Evolutionary conservation across 805 yeast species (phyloP).

Genomic region (Candida odintsovae): DNA sequence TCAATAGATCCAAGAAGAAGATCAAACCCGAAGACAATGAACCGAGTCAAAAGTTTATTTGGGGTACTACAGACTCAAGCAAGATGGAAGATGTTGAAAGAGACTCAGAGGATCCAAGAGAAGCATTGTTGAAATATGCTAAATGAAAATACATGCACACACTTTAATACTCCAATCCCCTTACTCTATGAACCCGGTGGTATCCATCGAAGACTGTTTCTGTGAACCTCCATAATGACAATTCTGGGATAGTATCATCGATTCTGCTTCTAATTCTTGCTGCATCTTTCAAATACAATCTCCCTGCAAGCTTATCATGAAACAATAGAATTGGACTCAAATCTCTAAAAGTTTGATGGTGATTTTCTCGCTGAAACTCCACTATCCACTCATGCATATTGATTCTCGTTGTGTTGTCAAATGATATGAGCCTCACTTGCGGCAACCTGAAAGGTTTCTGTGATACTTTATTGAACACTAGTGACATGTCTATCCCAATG

Average conservation of each 20-base stretch:
- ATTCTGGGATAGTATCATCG: background rate
- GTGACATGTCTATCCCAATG: conserved; percentile 14
- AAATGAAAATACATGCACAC: background rate
- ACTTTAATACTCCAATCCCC: conserved; percentile 3
- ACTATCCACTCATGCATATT: conserved; percentile 16
- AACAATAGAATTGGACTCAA: conserved; percentile 13
- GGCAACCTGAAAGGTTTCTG: conserved; percentile 10
- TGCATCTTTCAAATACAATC: conserved; percentile 8
- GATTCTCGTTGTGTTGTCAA: conserved; percentile 21
- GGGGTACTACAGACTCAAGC: conserved; percentile 10
- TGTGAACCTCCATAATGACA: conserved; percentile 6
- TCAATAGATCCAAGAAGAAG: conserved; percentile 11
- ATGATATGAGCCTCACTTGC: conserved; percentile 17
- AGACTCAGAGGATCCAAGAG: conserved; percentile 1
- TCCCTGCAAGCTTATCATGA: conserved; percentile 14
- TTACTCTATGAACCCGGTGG: background rate
- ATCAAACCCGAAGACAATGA: background rate
- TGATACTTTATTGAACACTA: conserved; percentile 9
- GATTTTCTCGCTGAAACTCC: conserved; percentile 12
- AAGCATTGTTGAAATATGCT: background rate
- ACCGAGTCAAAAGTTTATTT: conserved; percentile 9
- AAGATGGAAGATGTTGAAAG: background rate
- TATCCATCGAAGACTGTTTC: conserved; percentile 4
- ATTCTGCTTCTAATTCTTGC: background rate
- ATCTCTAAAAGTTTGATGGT: conserved; percentile 6